phyloP scores from a whole-genome alignment of 345 rosid genomes.

The Raphanus raphanistrum region DNA sequence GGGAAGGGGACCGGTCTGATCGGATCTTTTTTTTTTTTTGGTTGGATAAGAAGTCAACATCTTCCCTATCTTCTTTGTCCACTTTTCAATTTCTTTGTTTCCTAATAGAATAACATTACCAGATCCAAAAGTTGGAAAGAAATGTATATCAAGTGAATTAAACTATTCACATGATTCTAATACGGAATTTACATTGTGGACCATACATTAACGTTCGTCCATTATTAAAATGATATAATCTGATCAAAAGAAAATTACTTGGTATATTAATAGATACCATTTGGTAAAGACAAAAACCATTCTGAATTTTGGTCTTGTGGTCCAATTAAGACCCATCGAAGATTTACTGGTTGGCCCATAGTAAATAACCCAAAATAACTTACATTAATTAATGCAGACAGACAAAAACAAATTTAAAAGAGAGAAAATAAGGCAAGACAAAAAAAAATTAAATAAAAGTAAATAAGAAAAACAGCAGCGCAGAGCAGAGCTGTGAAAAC shows the following conservation, averaged over 20 bases:
- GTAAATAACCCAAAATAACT: not conserved
- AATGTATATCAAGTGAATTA: not conserved
- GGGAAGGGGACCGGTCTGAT: conserved; percentile 38
- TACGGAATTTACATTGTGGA: not conserved
- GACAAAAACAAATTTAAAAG: conserved; percentile 13
- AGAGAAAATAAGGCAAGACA: conserved; percentile 19
- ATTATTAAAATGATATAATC: not conserved
- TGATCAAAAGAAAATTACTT: not conserved
- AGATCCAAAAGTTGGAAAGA: not conserved
- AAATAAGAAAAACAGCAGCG: conserved; percentile 42
- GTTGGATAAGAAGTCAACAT: conserved; percentile 62
- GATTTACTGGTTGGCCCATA: not conserved
- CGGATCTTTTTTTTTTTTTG: conserved; percentile 38
- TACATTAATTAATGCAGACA: not conserved
- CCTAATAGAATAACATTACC: not conserved
- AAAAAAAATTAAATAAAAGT: not conserved
- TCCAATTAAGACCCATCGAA: not conserved
- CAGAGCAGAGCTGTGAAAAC: conserved; percentile 53
- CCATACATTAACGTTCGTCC: not conserved
- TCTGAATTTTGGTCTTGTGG: not conserved
- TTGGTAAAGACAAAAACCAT: not conserved
- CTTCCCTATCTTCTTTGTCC: conserved; percentile 51
- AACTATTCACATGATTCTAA: not conserved
- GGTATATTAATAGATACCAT: not conserved
- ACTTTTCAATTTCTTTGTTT: conserved; percentile 17